Evolutionary conservation across 306 rosid species (phyloP).

Genomic region (Ormosia emarginata): DNA sequence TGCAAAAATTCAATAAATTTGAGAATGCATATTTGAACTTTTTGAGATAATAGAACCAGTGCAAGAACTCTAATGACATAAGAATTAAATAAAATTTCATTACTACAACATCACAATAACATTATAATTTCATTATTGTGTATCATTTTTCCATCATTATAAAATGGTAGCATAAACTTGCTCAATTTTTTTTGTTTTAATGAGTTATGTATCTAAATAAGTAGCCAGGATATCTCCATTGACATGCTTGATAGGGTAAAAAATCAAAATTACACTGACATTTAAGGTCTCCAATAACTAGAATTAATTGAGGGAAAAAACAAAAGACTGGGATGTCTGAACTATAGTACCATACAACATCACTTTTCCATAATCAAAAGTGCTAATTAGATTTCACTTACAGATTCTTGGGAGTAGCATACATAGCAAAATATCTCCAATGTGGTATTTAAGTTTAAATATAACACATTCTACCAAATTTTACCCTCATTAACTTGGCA

Average conservation of each 20-base stretch:
- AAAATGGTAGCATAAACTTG: not conserved
- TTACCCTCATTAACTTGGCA: too few species aligned
- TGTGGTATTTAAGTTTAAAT: too few species aligned
- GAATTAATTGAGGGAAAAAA: not conserved
- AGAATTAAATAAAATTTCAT: not conserved
- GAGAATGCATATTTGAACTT: not conserved
- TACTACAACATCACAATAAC: not conserved
- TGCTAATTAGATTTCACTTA: not conserved
- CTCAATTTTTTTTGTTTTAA: not conserved
- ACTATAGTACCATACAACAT: not conserved
- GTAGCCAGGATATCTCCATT: not conserved
- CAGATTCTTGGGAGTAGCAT: too few species aligned
- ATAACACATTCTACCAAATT: too few species aligned
- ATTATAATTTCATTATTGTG: not conserved
- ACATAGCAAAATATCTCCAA: too few species aligned
- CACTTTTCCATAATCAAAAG: not conserved
- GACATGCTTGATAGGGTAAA: not conserved
- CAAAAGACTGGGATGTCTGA: not conserved
- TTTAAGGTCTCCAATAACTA: not conserved
- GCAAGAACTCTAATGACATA: not conserved
- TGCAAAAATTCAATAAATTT: not conserved
- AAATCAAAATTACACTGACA: not conserved
- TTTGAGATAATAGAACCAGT: not conserved
- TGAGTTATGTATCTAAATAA: not conserved
- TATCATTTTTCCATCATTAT: not conserved